Conservation (phyloP, 148 eudicot species). For the Chenopodium quinoa region DNA sequence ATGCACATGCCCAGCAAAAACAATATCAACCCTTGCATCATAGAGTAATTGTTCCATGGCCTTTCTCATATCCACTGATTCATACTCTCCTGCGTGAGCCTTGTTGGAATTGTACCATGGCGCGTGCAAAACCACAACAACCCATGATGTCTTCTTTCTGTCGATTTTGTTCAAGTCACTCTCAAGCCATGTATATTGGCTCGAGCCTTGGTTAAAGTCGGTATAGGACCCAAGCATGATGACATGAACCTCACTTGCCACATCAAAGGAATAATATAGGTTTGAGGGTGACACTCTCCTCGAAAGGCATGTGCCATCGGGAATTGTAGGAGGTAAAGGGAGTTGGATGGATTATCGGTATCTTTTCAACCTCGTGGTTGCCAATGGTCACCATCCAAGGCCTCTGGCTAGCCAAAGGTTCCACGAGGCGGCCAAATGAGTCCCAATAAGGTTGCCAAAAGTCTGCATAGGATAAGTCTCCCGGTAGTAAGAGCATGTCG, state of each 20-base stretch:
- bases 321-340: slow-evolving; percentile 66
- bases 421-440: slow-evolving; percentile 60
- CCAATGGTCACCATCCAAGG: slow-evolving; percentile 93
- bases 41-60: slow-evolving; percentile 62
- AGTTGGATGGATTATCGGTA: slow-evolving; percentile 31
- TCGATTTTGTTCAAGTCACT: slow-evolving; percentile 47
- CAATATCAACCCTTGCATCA: slow-evolving; percentile 53
- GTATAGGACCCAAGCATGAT: slow-evolving; percentile 73
- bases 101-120: slow-evolving; percentile 76
- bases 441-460: slow-evolving; percentile 54
- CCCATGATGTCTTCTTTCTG: slow-evolving; percentile 63
- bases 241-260: slow-evolving; percentile 54
- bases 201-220: slow-evolving; percentile 49
- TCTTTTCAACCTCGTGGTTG: slow-evolving; percentile 71
- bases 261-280: slow-evolving; percentile 67
- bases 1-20: slow-evolving; percentile 74
- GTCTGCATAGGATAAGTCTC: slow-evolving; percentile 78
- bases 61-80: slow-evolving; percentile 47
- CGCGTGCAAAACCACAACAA: slow-evolving; percentile 54
- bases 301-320: slow-evolving; percentile 76
- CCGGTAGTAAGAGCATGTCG: slow-evolving; percentile 61
- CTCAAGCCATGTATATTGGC: slow-evolving; percentile 60
- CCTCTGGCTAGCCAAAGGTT: slow-evolving; percentile 63
- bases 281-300: slow-evolving; percentile 65
- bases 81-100: slow-evolving; percentile 63